Evolutionary conservation across 345 rosid species (phyloP).

Genomic region (Hibiscus mutabilis): DNA sequence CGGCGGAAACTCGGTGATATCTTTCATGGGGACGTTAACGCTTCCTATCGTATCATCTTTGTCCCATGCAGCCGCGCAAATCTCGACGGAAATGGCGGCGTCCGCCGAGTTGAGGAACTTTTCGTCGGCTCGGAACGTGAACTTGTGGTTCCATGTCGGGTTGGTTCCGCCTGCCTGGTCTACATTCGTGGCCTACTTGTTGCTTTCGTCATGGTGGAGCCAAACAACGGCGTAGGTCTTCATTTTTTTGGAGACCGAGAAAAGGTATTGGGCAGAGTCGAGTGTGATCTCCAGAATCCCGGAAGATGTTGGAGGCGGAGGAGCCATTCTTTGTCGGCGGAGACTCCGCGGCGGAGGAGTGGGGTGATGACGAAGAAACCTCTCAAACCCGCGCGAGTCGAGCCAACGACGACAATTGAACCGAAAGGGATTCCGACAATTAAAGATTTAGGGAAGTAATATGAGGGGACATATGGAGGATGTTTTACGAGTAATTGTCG

Average conservation of each 20-base stretch:
- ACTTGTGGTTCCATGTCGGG: conserved; percentile 86
- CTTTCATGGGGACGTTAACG: conserved; percentile 49
- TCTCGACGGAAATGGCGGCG: conserved; percentile 59
- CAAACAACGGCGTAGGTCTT: conserved; percentile 81
- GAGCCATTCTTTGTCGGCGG: conserved; percentile 18
- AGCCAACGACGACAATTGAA: background rate
- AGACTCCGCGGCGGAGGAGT: background rate
- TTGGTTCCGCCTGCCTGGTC: conserved; percentile 58
- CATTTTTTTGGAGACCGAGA: conserved; percentile 64
- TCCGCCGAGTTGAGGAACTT: conserved; percentile 44
- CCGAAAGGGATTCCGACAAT: background rate
- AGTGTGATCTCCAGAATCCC: conserved; percentile 67
- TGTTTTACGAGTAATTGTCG: background rate
- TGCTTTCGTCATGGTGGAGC: conserved; percentile 46
- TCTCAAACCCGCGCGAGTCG: background rate
- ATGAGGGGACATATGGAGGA: background rate
- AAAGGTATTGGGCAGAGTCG: conserved; percentile 75
- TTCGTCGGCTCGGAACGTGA: conserved; percentile 69
- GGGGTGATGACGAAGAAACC: background rate
- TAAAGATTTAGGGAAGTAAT: background rate
- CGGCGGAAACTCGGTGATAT: conserved; percentile 29
- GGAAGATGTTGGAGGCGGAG: conserved; percentile 22
- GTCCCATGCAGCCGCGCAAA: conserved; percentile 81
- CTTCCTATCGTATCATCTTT: conserved; percentile 64
- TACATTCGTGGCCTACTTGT: conserved; percentile 56